A percentile compares a stretch with the other conserved stretches of the same genome.
Evolutionary conservation across 805 yeast genomes (phyloP).

Genomic region (Isabelozyma gotoi): DNA sequence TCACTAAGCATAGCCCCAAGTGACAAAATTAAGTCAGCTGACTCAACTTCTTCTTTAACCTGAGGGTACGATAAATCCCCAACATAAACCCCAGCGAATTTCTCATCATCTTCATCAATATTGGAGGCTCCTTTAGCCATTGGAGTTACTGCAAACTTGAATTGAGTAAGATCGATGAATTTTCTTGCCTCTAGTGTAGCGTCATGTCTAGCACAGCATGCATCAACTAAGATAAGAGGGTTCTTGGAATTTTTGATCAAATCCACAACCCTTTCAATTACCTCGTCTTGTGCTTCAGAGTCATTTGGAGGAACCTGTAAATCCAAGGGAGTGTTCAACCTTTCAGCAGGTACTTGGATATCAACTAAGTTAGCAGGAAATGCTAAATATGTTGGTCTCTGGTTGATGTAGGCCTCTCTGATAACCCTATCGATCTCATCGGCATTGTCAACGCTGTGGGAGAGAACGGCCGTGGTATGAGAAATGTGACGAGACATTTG

Average conservation of each 20-base stretch:
- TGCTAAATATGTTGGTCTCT: slow-evolving; percentile 34
- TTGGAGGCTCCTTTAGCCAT: slow-evolving; percentile 21
- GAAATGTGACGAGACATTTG: slow-evolving; percentile 33
- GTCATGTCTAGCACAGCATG: slow-evolving; percentile 19
- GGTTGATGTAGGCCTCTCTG: slow-evolving; percentile 31
- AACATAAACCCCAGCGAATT: slow-evolving; percentile 22
- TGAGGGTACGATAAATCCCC: slow-evolving; percentile 21
- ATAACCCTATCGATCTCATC: slow-evolving; percentile 33
- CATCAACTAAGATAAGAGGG: slow-evolving; percentile 20
- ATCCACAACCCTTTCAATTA: slow-evolving; percentile 20
- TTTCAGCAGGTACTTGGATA: slow-evolving; percentile 26
- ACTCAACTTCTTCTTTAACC: slow-evolving; percentile 18
- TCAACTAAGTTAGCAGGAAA: slow-evolving; percentile 37
- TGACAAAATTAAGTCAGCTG: slow-evolving; percentile 19
- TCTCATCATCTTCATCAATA: slow-evolving; percentile 16
- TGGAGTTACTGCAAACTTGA: slow-evolving; percentile 19
- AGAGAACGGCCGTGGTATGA: slow-evolving; percentile 28
- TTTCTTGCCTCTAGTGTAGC: slow-evolving; percentile 15
- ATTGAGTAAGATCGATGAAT: slow-evolving; percentile 14
- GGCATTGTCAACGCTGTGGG: slow-evolving; percentile 26
- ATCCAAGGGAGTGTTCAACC: slow-evolving; percentile 29
- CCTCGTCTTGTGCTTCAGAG: slow-evolving; percentile 32
- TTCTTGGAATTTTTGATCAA: slow-evolving; percentile 18
- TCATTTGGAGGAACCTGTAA: slow-evolving; percentile 26
- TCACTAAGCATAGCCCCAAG: slow-evolving; percentile 22